Percentiles rank a stretch among this genome's conserved stretches.
Conservation (phyloP, 2,329 filamentous ascomycete genomes). For the Diaporthe aspalathi region DNA sequence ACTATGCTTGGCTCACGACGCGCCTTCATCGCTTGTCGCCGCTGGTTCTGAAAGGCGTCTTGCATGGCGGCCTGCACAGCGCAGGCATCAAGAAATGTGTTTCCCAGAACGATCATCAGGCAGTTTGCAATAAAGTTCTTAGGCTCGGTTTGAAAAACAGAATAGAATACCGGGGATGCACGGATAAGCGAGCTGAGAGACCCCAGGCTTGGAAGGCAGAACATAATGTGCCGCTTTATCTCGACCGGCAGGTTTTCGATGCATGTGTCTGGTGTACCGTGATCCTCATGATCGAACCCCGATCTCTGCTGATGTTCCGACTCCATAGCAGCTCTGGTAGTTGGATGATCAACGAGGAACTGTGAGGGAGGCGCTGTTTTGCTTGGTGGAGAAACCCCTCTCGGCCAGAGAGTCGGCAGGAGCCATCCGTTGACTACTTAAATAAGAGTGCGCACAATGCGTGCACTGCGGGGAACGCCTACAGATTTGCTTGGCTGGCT, state of each 20-base stretch:
- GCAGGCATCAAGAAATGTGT: conserved; percentile 1
- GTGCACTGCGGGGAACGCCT: conserved; percentile 22
- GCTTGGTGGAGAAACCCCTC: conserved; percentile 5
- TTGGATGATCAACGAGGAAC: background rate
- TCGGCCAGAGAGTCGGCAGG: background rate
- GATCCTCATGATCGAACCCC: background rate
- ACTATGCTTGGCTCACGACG: background rate
- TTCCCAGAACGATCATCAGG: background rate
- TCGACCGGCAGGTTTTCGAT: conserved; percentile 15
- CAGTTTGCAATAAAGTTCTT: conserved; percentile 7
- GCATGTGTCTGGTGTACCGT: background rate
- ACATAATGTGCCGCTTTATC: conserved; percentile 16
- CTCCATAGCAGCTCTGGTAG: background rate
- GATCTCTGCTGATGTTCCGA: background rate
- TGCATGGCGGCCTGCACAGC: conserved; percentile 5
- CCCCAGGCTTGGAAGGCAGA: background rate
- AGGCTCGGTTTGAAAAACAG: background rate
- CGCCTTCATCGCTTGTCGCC: background rate
- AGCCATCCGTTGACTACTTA: background rate
- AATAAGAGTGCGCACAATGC: background rate
- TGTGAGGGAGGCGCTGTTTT: background rate
- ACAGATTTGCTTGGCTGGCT: conserved; percentile 14
- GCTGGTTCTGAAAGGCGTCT: background rate
- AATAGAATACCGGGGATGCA: background rate
- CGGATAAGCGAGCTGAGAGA: conserved; percentile 7